phyloP scores from a whole-genome alignment of 1,284 basidiomycete genomes.

The Termitomyces sp. region DNA sequence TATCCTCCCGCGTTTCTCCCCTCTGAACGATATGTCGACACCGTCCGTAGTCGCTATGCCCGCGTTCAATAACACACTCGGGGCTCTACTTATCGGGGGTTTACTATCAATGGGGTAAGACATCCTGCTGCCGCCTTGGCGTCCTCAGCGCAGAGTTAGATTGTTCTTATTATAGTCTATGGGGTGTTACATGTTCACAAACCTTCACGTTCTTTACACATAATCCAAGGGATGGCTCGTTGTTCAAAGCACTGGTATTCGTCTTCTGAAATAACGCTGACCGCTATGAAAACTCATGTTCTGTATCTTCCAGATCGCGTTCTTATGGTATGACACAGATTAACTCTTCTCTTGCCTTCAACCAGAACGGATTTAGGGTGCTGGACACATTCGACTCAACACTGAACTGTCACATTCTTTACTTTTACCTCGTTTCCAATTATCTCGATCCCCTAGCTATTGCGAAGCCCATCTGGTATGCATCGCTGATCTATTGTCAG shows the following conservation, averaged over 20 bases:
- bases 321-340: slow-evolving; percentile 34
- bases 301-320: slow-evolving; percentile 29
- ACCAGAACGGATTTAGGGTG: slow-evolving; percentile 27
- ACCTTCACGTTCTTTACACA: slow-evolving; percentile 47
- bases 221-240: slow-evolving; percentile 33
- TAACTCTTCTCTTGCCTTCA: background rate
- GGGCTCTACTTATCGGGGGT: slow-evolving; percentile 44
- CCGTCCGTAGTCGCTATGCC: slow-evolving; percentile 15
- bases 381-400: slow-evolving; percentile 49
- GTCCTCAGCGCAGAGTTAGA: background rate
- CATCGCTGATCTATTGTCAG: slow-evolving; percentile 1
- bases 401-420: slow-evolving; percentile 46
- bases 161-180: slow-evolving; percentile 41
- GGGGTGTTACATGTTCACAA: slow-evolving; percentile 54
- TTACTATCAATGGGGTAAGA: slow-evolving; percentile 44
- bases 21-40: slow-evolving; percentile 9
- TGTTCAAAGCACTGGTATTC: slow-evolving; percentile 39
- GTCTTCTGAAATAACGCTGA: background rate
- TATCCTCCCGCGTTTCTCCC: background rate
- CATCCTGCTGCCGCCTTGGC: background rate
- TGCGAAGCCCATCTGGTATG: slow-evolving; percentile 42
- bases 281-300: background rate
- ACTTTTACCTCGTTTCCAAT: slow-evolving; percentile 49
- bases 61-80: slow-evolving; percentile 42
- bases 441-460: slow-evolving; percentile 41